Base-by-base conservation (phyloP, 345 rosid species). In the Acer negundo region DNA sequence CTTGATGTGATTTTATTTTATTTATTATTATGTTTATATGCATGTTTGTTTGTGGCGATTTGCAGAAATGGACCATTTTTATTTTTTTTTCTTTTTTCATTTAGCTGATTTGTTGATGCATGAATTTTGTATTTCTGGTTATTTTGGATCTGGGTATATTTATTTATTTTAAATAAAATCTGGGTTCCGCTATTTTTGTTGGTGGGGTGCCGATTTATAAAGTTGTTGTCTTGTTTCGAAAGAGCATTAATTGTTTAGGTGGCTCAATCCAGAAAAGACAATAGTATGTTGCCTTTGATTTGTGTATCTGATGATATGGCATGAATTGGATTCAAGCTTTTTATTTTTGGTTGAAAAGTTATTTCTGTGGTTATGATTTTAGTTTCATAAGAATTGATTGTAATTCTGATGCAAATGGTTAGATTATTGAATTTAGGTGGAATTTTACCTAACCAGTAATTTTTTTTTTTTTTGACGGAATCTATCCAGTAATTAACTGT, bases 131-230 rank as follows among this genome's bases (percentile, higher is more conserved):
- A 59, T 24, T 55, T 46, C 55, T 78, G 51, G 28, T 55, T 51
- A 26, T 69, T 63, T 70, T 70, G 73, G 82, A 75, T 80, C 82
- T 80, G 79, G 67, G 65, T 53, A 11, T 28, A 17, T 26, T 12
- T 19, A 4, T 28, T 13, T 70, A 10, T 38, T 44, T 23, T 22
- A 0, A 10, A 12, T 2, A 17, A 8, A 1, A 7, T 38, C 6
- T 13, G 23, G 44, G 2, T 56, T 62, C 2, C 4, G 10, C 9
- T 2, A 38, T 38, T 22, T 40, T 58, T 15, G 67, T 35, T 28
- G 62, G 12, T 66, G 38, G 51, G 73, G 8, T 58, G 44, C 24
- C 46, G 67, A 42, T 76, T 76, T 55, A 7, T 58, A 5, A 38
- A 55, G 22, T 42, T 40, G 10, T 38, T 68, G 79, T 76, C 67